Evolutionary conservation across 495 filamentous ascomycete genomes (phyloP), one percentile per base, ranked within the genome.

Genomic region (Aspergillus haitiensis): DNA sequence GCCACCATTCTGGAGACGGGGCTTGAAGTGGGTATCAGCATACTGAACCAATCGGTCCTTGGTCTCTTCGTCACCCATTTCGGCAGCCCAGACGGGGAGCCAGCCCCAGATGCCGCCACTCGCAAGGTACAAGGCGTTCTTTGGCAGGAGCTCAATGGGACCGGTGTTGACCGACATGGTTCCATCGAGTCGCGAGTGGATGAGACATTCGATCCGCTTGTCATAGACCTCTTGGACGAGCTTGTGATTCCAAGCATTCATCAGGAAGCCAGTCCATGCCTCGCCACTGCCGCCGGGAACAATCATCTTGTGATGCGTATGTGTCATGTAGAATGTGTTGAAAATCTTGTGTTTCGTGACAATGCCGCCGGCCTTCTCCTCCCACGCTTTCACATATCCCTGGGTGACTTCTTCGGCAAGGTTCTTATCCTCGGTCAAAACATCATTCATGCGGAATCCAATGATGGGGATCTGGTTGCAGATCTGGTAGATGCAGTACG

Each of bases 381-480:
- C 40, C 53, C 53, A 56, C 7, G 40, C 42, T 11, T 56, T 46
- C 40, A 56, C 27, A 16, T 56, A 56, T 16, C 40, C 53, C 31
- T 47, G 2, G 6, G 53, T 56, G 13, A 56, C 53, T 21, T 56
- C 53, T 6, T 9, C 12, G 2, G 53, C 53, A 11, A 47, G 9
- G 31, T 45, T 9, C 4, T 13, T 55, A 10, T 55, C 37, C 8
- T 15, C 39, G 1, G 21, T 46, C 31, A 56, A 18, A 5, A 15
- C 40, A 36, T 56, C 53, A 56, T 56, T 46, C 9, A 56, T 13
- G 13, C 53, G 53, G 53, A 56, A 56, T 18, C 40, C 53, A 10
- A 56, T 27, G 53, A 56, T 56, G 0, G 53, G 53, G 18, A 47
- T 15, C 53, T 56, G 53, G 42, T 56, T 56, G 39, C 53, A 56